phyloP scores from a whole-genome alignment of 2,329 filamentous ascomycete genomes.

The Venturia asperata region DNA sequence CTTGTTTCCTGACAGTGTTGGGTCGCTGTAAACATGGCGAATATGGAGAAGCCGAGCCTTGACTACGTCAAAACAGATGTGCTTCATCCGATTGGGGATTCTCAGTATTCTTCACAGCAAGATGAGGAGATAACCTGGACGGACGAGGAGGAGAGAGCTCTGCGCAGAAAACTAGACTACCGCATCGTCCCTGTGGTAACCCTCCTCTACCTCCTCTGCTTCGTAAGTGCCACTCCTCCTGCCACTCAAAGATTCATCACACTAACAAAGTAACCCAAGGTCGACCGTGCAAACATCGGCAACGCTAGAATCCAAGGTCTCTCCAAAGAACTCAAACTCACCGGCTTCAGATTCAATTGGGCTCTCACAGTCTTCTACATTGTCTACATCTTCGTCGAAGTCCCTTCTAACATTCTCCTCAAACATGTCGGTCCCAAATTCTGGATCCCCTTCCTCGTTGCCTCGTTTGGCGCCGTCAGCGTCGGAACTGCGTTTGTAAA shows the following conservation, averaged over 20 bases:
- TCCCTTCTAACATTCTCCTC: constrained; percentile 50
- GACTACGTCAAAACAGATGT: not conserved
- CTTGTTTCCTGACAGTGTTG: not conserved
- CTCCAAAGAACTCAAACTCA: constrained; percentile 42
- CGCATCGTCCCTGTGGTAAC: constrained; percentile 74
- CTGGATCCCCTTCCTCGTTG: constrained; percentile 48
- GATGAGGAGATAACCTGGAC: constrained; percentile 41
- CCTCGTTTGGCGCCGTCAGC: constrained; percentile 50
- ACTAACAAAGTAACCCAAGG: constrained; percentile 15
- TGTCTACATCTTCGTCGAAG: constrained; percentile 48
- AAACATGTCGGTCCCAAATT: constrained; percentile 48
- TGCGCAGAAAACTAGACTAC: constrained; percentile 69
- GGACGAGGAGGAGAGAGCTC: constrained; percentile 62
- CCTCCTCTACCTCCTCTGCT: constrained; percentile 75
- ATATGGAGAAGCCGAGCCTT: not conserved
- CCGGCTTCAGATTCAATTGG: constrained; percentile 50
- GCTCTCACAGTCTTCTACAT: constrained; percentile 54
- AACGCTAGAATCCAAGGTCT: constrained; percentile 53
- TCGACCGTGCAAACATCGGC: constrained; percentile 38
- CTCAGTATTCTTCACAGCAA: not conserved
- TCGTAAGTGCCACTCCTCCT: constrained; percentile 41
- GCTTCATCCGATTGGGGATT: not conserved
- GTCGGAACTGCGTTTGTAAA: constrained; percentile 49
- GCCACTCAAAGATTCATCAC: not conserved
- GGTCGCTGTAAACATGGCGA: not conserved